A percentile compares a stretch with the other conserved stretches of the same genome.
Evolutionary conservation across 148 eudicot species (phyloP).

Genomic region (Nepenthes gracilis): DNA sequence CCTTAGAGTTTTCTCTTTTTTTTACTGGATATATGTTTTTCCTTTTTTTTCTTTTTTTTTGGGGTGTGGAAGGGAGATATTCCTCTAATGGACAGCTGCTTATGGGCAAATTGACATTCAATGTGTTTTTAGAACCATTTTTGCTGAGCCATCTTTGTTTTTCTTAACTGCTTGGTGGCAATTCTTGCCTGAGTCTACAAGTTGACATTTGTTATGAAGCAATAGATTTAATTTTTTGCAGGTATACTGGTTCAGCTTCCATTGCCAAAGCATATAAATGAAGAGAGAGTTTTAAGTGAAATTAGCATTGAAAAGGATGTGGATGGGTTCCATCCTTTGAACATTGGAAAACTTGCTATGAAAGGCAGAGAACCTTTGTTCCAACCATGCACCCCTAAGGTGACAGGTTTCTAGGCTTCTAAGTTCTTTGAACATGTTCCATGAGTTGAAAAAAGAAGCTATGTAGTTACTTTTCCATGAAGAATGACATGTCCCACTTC

Average conservation of each 20-base stretch:
- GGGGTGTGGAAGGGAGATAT: background rate
- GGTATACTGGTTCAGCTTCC: constrained; percentile 98
- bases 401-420: constrained; percentile 1
- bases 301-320: constrained; percentile 93
- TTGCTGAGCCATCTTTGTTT: background rate
- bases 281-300: constrained; percentile 69
- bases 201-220: background rate
- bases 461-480: no score
- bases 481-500: background rate
- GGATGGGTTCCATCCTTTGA: constrained; percentile 97
- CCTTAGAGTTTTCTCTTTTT: no score
- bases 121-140: no score
- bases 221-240: constrained; percentile 8
- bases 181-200: background rate
- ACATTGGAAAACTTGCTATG: constrained; percentile 99
- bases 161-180: background rate
- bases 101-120: no score
- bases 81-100: no score
- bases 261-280: constrained; percentile 90
- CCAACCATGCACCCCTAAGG: constrained; percentile 97
- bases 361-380: constrained; percentile 98
- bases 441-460: background rate
- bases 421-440: background rate
- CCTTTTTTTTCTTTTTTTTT: background rate
- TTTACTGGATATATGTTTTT: background rate